phyloP scores from a whole-genome alignment of 1,139 yeast species.

The Debaryomycetaceae sp. region DNA sequence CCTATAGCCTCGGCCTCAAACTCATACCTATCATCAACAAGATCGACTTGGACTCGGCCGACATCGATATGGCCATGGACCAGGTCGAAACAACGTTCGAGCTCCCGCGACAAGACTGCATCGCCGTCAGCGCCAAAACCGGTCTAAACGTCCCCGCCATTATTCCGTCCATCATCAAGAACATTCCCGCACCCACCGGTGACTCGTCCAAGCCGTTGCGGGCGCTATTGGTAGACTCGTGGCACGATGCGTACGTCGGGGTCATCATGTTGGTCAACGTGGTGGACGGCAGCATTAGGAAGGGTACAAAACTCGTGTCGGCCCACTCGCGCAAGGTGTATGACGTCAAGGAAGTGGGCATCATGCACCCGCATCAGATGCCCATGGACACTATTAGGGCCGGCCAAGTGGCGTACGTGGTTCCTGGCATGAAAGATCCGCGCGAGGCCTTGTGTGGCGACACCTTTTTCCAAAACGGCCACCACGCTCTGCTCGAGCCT shows the following conservation, averaged over 20 bases:
- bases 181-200: conserved; percentile 67
- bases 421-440: conserved; percentile 88
- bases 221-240: conserved; percentile 82
- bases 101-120: conserved; percentile 59
- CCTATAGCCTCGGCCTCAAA: conserved; percentile 74
- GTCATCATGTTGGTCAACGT: conserved; percentile 82
- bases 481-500: conserved; percentile 53
- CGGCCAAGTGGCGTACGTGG: conserved; percentile 90
- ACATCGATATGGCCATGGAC: conserved; percentile 67
- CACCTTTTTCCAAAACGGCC: conserved; percentile 66
- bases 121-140: conserved; percentile 87
- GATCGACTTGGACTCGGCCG: conserved; percentile 83
- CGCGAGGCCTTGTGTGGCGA: conserved; percentile 88
- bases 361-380: conserved; percentile 83
- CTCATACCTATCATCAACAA: conserved; percentile 86
- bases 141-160: conserved; percentile 70
- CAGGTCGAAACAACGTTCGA: conserved; percentile 83
- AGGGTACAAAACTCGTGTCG: conserved; percentile 66
- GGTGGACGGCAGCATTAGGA: conserved; percentile 68
- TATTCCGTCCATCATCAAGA: conserved; percentile 68
- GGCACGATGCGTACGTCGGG: conserved; percentile 93
- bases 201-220: conserved; percentile 45
- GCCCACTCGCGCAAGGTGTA: conserved; percentile 69
- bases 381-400: conserved; percentile 56
- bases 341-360: conserved; percentile 87